phyloP scores from a whole-genome alignment of 257 asterid genomes.

The Solanum clarkiae region DNA sequence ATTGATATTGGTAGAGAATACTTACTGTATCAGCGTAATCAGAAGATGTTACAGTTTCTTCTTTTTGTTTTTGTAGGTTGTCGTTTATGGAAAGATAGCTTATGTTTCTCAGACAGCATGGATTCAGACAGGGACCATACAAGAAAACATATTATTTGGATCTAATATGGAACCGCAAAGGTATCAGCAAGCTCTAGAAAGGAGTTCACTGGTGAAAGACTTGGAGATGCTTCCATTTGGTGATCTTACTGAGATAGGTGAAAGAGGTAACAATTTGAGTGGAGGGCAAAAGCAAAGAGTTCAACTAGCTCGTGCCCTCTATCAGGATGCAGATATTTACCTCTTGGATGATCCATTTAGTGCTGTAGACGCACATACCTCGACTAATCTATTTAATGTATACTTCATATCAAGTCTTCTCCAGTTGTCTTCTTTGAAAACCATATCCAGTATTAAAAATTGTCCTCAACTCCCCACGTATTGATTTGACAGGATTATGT shows the following conservation, averaged over 20 bases:
- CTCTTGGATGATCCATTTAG: constrained; percentile 91
- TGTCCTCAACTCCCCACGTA: background rate
- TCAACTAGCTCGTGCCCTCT: constrained; percentile 93
- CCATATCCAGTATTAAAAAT: background rate
- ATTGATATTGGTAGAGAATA: background rate
- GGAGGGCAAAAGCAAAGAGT: constrained; percentile 58
- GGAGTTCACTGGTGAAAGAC: constrained; percentile 68
- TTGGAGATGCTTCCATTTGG: constrained; percentile 77
- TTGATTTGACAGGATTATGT: constrained; percentile 52
- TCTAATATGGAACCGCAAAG: constrained; percentile 42
- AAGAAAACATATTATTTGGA: constrained; percentile 77
- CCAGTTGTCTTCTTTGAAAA: background rate
- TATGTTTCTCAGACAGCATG: constrained; percentile 95
- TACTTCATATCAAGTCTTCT: background rate
- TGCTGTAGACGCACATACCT: constrained; percentile 92
- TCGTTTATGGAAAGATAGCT: constrained; percentile 60
- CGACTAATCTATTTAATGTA: constrained; percentile 66
- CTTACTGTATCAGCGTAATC: background rate
- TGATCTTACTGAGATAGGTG: constrained; percentile 94
- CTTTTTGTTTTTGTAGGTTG: constrained; percentile 27
- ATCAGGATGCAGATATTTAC: constrained; percentile 76
- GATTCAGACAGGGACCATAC: constrained; percentile 89
- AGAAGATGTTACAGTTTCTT: background rate
- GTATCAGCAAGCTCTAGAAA: constrained; percentile 57
- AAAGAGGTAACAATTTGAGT: constrained; percentile 89